phyloP scores from a whole-genome alignment of 352 stramenopile genomes.

The Phytophthora megakarya region DNA sequence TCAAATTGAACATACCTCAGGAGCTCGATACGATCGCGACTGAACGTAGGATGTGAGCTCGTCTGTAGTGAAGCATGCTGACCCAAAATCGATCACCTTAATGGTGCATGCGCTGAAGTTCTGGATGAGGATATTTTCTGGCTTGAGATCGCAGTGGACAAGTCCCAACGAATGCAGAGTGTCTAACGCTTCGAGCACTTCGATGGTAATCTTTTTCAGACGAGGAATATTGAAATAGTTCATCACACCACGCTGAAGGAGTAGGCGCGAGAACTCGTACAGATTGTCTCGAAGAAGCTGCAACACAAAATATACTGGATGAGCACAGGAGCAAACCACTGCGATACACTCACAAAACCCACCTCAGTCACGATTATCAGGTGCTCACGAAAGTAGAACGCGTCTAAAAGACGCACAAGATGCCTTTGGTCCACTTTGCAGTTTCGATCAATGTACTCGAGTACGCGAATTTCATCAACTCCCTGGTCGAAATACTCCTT shows the following conservation, averaged over 20 bases:
- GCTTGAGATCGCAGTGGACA: constrained; percentile 99
- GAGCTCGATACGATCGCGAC: constrained; percentile 96
- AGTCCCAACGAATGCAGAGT: constrained; percentile 91
- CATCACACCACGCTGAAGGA: constrained; percentile 75
- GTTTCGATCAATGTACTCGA: constrained; percentile 71
- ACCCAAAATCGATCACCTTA: constrained; percentile 99
- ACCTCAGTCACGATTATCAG: constrained; percentile 98
- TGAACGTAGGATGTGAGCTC: constrained; percentile 98
- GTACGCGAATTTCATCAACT: constrained; percentile 79
- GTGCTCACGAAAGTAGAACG: constrained; percentile 96
- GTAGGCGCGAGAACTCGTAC: constrained; percentile 96
- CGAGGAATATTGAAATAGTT: constrained; percentile 95
- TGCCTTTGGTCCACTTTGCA: constrained; percentile 92
- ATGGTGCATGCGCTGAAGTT: constrained; percentile 93
- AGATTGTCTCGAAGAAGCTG: constrained; percentile 95
- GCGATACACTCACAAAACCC: neutral
- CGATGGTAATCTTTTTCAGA: constrained; percentile 94
- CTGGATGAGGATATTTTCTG: constrained; percentile 95
- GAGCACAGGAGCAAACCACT: constrained; percentile 2
- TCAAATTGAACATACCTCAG: constrained; percentile 79
- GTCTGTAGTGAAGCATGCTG: constrained; percentile 94
- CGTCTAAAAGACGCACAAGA: constrained; percentile 94
- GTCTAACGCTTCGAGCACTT: constrained; percentile 93
- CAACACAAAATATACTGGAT: constrained; percentile 14
- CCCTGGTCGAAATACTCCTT: constrained; percentile 99